phyloP scores from a whole-genome alignment of 768 basidiomycete genomes.

The Agrocybe praecox region DNA sequence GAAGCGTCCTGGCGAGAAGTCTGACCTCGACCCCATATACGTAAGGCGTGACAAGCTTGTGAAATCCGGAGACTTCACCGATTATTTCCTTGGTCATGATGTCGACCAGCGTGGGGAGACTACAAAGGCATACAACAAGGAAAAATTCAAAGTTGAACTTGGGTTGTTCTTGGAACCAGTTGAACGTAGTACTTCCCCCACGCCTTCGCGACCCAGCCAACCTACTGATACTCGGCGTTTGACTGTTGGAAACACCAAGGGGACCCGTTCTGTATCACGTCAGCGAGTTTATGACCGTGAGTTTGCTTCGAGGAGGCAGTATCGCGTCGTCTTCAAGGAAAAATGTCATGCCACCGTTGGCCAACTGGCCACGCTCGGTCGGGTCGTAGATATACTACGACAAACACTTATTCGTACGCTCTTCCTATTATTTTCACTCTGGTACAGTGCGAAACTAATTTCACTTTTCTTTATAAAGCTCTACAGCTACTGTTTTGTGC shows the following conservation, averaged over 20 bases:
- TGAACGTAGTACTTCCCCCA: background rate
- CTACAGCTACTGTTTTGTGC: no score
- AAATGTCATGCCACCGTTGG: no score
- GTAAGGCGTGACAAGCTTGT: background rate
- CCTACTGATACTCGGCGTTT: background rate
- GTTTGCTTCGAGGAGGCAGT: background rate
- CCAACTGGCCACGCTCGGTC: no score
- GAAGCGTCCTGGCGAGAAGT: no score
- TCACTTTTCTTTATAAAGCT: no score
- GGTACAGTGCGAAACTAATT: no score
- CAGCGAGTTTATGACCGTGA: background rate
- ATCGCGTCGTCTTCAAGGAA: no score
- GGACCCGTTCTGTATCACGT: background rate
- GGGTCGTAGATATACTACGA: no score
- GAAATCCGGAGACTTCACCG: background rate
- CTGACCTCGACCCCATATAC: background rate
- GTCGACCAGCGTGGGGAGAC: background rate
- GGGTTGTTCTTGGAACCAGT: background rate
- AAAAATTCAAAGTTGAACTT: background rate
- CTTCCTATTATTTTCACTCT: no score
- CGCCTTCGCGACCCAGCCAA: no score
- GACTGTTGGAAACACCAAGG: background rate
- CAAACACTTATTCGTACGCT: no score
- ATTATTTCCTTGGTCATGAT: background rate
- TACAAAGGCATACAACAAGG: background rate